Evolutionary conservation across 2,329 filamentous ascomycete genomes (phyloP).

Genomic region (Akanthomyces muscarius): DNA sequence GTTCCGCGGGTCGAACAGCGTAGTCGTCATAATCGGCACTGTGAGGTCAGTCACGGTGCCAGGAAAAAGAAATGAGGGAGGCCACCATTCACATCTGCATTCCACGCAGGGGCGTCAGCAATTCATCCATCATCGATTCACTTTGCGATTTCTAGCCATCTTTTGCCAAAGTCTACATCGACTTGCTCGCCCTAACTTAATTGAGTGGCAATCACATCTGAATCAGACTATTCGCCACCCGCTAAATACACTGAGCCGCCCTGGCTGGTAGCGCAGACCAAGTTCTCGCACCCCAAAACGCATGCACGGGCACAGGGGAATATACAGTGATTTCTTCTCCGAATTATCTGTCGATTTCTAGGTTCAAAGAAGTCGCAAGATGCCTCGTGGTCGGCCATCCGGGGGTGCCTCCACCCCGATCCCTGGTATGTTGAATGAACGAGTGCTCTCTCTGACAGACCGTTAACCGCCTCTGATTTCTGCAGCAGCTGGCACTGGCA

Average conservation of each 20-base stretch:
- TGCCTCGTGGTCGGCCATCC: neutral
- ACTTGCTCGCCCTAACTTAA: neutral
- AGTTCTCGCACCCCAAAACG: neutral
- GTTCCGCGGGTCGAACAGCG: conserved; percentile 21
- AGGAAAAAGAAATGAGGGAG: conserved; percentile 24
- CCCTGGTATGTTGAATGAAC: conserved; percentile 5
- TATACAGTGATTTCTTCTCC: neutral
- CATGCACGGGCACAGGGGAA: neutral
- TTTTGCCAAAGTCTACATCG: neutral
- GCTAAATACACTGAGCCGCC: neutral
- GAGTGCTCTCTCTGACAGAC: neutral
- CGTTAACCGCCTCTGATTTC: neutral
- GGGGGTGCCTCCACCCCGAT: neutral
- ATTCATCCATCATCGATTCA: neutral
- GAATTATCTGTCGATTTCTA: no score
- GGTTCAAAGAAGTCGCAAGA: neutral
- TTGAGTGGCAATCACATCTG: neutral
- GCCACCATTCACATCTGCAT: conserved; percentile 22
- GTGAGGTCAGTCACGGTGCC: conserved; percentile 25
- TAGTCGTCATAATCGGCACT: conserved; percentile 23
- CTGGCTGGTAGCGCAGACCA: neutral
- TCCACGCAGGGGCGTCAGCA: neutral
- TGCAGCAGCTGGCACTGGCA: neutral
- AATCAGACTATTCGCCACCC: conserved; percentile 3
- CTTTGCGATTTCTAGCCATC: neutral